Evolutionary conservation across 139 green algal species (phyloP).

Genomic region (Deuterostichococcus epilithicus): DNA sequence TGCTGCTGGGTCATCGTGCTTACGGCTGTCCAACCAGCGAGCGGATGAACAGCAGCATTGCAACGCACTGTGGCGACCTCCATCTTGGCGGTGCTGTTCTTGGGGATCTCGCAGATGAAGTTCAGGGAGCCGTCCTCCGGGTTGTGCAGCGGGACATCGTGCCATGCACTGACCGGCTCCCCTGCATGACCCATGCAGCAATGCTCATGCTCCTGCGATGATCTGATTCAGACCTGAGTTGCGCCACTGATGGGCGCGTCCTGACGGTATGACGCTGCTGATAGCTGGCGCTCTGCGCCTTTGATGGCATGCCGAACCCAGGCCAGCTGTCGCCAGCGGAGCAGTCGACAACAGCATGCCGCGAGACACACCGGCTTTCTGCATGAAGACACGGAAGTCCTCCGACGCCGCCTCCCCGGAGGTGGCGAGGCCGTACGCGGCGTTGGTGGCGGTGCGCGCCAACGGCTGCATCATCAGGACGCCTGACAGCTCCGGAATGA

Average conservation of each 20-base stretch:
- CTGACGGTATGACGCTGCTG: too few relatives aligned
- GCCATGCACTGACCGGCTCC: constrained; percentile 83
- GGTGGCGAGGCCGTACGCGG: not conserved
- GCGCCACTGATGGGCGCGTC: too few relatives aligned
- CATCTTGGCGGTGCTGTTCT: constrained; percentile 96
- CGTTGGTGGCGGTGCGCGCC: not conserved
- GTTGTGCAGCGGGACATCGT: constrained; percentile 89
- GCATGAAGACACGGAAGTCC: not conserved
- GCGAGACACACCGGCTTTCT: not conserved
- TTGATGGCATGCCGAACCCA: too few relatives aligned
- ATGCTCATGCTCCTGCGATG: too few relatives aligned
- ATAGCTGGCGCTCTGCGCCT: too few relatives aligned
- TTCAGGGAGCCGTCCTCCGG: constrained; percentile 81
- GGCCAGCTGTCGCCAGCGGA: too few relatives aligned
- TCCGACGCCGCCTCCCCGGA: not conserved
- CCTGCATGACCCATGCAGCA: constrained; percentile 20
- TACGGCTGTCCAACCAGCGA: not conserved
- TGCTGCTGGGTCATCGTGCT: not conserved
- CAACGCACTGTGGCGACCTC: constrained; percentile 83
- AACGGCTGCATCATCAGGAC: not conserved
- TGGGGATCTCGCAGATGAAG: constrained; percentile 98
- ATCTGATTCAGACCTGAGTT: too few relatives aligned
- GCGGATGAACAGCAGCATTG: too few relatives aligned
- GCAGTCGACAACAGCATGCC: too few relatives aligned
- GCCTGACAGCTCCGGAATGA: not conserved